Evolutionary conservation across 768 basidiomycete species (phyloP), one percentile per base, ranked within the genome.

Genomic region (Paxillus rubicundulus): DNA sequence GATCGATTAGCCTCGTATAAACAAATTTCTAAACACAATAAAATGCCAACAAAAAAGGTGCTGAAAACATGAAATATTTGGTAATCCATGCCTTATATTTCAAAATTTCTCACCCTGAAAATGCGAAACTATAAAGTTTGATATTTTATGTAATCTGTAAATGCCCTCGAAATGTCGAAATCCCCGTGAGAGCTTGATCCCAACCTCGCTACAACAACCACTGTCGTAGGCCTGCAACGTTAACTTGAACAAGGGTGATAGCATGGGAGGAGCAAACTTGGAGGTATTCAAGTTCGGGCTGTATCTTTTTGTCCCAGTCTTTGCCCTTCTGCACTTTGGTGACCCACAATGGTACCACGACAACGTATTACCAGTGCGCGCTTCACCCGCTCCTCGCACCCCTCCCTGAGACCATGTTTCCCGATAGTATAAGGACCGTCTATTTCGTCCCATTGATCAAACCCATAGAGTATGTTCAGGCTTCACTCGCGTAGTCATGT

Each of bases 231-330:
- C 33, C 33, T 14, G 33, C 33, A 33, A 14, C 13, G 5, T 33
- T 13, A 33, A 33, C 33, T 13, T 10, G 28, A 30, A 30, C 28
- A 33, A 32, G 42, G 34, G 47, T 82, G 85, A 16, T 40, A 30
- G 40, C 72, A 81, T 89, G 87, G 87, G 77, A 2, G 85, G 88
- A 10, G 83, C 89, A 33, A 89, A 88, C 67, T 83, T 94, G 49
- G 92, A 94, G 70, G 80, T 93, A 16, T 91, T 93, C 84, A 93
- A 92, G 72, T 94, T 94, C 61, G 82, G 82, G 4, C 70, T 92
- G 16, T 93, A 94, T 69, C 82, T 94, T 50, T 91, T 91, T 61
- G 84, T 92, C 53, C 92, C 92, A 9, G 82, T 94, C 52, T 73
- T 79, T 42, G 85, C 89, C 20, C 79, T 94, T 63, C 72, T 92